Evolutionary conservation across 2,329 filamentous ascomycete species (phyloP).

Genomic region (Pseudogymnoascus sp.): DNA sequence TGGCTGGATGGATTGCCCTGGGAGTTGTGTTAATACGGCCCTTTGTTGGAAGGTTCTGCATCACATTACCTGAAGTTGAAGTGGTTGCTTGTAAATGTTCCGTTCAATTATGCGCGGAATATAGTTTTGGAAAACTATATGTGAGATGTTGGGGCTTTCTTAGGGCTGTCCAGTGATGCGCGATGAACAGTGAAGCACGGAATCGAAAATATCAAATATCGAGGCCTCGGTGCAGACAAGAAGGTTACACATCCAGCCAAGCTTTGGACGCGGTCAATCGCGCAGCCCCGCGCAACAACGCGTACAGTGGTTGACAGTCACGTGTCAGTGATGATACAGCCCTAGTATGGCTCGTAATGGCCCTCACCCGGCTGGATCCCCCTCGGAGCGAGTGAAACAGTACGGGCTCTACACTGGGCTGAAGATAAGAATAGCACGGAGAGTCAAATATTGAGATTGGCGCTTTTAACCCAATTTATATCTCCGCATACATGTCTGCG

Average conservation of each 20-base stretch:
- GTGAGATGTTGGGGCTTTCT: background rate
- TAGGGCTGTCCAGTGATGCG: background rate
- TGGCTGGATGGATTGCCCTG: background rate
- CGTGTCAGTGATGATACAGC: background rate
- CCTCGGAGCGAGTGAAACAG: background rate
- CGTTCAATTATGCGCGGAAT: background rate
- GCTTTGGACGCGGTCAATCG: background rate
- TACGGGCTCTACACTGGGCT: background rate
- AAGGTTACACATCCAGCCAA: slow-evolving; percentile 1
- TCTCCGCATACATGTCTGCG: background rate
- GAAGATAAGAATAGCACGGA: background rate
- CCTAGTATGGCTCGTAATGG: background rate
- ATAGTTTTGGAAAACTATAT: background rate
- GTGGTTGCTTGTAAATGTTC: background rate
- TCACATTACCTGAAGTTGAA: background rate
- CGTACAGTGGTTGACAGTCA: background rate
- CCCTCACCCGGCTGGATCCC: background rate
- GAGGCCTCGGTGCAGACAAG: background rate
- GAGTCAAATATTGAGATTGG: background rate
- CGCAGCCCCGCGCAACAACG: background rate
- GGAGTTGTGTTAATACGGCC: background rate
- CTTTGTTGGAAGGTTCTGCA: background rate
- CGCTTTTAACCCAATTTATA: background rate
- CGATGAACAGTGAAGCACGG: background rate
- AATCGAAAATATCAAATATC: background rate